Base-by-base conservation (phyloP, 306 rosid genomes). In the Dalbergia cultrata region DNA sequence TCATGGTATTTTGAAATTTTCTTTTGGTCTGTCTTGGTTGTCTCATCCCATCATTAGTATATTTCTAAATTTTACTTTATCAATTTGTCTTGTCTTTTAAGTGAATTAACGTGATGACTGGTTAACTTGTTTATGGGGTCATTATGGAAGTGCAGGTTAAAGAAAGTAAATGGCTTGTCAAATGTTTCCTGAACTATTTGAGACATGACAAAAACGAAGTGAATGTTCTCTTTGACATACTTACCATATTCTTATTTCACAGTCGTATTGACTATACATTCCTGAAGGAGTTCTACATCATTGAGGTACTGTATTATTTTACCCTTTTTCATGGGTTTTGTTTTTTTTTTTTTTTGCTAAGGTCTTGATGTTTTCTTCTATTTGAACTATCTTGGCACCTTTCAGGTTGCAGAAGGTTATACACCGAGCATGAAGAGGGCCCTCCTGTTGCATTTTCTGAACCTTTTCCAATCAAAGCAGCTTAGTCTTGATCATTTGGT, bases 121-220 rank as follows among this genome's bases (percentile, higher is more conserved):
- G 60, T 59, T 73, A 70, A 66, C 64, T 70, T 70, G 53, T 21
- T 83, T 35, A 67, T 16, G 12, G 76, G 59, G 21, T 80, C 73
- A 31, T 72, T 11, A 39, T 67, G 77, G 34, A 70, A 80, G 75
- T 81, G 81, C 95, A 96, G 99, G 97, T 96, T 69, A 96, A 96
- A 86, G 99, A 96, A 88, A 96, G 99, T 88, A 96, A 96, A 83
- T 96, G 99, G 98, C 94, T 93, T 77, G 97, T 96, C 80, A 96
- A 96, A 85, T 96, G 99, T 90, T 93, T 96, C 88, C 88, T 96
- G 86, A 96, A 96, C 85, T 96, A 89, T 88, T 85, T 96, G 83
- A 89, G 97, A 72, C 98, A 96, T 80, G 97, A 96, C 70, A 92
- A 92, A 83, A 84, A 86, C 1, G 99, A 96, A 96, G 98, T 96